Evolutionary conservation across 371 early-diverging fungal genomes (phyloP), one percentile per base, ranked within the genome.

Genomic region (Lichtheimia corymbifera): DNA sequence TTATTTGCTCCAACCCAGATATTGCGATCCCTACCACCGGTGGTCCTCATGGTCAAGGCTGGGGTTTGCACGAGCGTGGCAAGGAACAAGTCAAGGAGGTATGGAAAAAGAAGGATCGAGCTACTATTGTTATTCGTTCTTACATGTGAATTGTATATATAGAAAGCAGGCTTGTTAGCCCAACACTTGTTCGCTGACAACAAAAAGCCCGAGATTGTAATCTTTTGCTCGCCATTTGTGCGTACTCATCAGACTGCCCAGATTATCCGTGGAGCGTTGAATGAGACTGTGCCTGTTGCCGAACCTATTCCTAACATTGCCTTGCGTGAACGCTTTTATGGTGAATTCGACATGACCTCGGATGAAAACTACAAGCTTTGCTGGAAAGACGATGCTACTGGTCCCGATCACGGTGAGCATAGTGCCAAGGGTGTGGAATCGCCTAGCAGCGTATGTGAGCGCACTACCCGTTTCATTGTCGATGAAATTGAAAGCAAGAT

Each of bases 211-310:
- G 42, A 56, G 58, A 59, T 75, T 15, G 60, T 61, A 44, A 73
- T 81, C 17, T 78, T 72, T 50, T 78, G 76, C 55, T 78, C 79
- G 15, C 82, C 82, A 14, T 81, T 81, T 51, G 61, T 73, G 20
- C 67, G 82, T 58, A 78, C 82, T 9, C 62, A 64, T 0, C 69
- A 78, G 55, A 81, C 82, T 0, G 82, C 82, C 3, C 70, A 65
- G 13, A 81, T 81, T 28, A 69, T 78, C 45, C 67, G 59, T 15
- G 53, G 55, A 2, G 75, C 71, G 0, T 58, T 80, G 0, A 69
- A 72, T 24, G 66, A 68, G 9, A 73, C 72, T 15, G 68, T 30
- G 13, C 35, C 35, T 35, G 35, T 35, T 35, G 25, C 12, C 6
- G 30, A 43, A 14, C 63, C 35, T 24, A 72, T 60, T 17, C 66